Percentiles rank a stretch among this genome's conserved stretches.
Evolutionary conservation across 441 rosid species (phyloP).

Genomic region (Gossypium lobatum): DNA sequence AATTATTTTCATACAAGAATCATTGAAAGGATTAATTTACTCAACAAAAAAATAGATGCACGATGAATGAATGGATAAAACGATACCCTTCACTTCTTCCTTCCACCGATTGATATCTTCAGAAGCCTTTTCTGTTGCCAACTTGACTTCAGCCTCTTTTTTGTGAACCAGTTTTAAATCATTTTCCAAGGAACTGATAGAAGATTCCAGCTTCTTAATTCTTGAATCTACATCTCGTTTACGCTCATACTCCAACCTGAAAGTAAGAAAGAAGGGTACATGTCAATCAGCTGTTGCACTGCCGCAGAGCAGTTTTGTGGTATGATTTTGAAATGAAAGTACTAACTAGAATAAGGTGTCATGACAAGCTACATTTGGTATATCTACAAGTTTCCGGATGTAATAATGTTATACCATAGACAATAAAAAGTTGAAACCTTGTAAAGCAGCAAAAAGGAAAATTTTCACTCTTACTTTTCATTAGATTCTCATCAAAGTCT

Average conservation of each 20-base stretch:
- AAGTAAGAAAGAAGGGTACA: slow-evolving; percentile 15
- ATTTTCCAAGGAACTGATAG: slow-evolving; percentile 56
- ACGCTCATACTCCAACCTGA: slow-evolving; percentile 92
- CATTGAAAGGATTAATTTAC: background rate
- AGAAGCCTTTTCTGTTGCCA: slow-evolving; percentile 50
- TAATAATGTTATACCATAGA: background rate
- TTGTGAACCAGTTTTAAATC: slow-evolving; percentile 56
- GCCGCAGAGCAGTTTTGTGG: background rate
- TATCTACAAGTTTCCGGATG: background rate
- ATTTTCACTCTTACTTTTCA: background rate
- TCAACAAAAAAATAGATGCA: slow-evolving; percentile 6
- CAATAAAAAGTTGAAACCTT: background rate
- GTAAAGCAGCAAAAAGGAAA: background rate
- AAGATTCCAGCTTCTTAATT: slow-evolving; percentile 71
- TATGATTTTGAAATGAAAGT: background rate
- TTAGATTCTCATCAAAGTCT: background rate
- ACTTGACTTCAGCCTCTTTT: slow-evolving; percentile 67
- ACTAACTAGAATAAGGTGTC: background rate
- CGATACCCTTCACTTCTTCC: slow-evolving; percentile 69
- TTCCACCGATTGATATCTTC: slow-evolving; percentile 65
- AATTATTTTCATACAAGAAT: background rate
- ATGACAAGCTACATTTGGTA: background rate
- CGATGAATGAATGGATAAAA: slow-evolving; percentile 10
- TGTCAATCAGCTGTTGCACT: background rate
- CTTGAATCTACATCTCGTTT: slow-evolving; percentile 87